Base-by-base conservation (phyloP, 2,329 filamentous ascomycete genomes). In the Elsinoe perseae region DNA sequence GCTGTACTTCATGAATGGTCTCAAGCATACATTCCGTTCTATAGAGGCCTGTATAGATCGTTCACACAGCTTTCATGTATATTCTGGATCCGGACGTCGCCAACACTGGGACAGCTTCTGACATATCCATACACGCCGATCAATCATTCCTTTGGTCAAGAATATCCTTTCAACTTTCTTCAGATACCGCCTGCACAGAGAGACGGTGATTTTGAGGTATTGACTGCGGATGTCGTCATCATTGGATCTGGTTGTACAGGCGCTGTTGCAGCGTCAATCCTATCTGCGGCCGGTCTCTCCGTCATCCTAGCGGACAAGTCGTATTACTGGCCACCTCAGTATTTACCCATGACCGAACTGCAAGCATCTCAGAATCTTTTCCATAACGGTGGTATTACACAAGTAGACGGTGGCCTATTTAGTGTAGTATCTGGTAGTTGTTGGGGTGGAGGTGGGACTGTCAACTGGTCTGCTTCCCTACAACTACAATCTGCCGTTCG, bases 231-330 rank as follows among this genome's bases (percentile, higher is more conserved):
- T 68, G 82, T 95, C 0, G 82, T 95, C 38, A 83, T 96, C 57
- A 79, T 96, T 18, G 91, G 91, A 2, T 93, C 87, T 34, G 91
- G 91, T 25, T 95, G 88, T 63, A 91, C 91, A 60, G 90, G 87
- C 38, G 88, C 79, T 8, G 89, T 95, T 0, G 81, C 80, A 32
- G 90, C 91, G 21, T 91, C 91, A 69, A 85, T 87, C 52, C 73
- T 95, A 1, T 82, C 90, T 8, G 84, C 90, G 69, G 86, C 85
- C 1, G 88, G 87, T 3, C 77, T 87, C 61, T 76, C 77, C 18
- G 89, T 95, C 25, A 69, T 95, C 3, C 87, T 96, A 0, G 84
- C 89, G 2, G 89, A 95, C 62, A 93, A 93, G 67, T 82, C 81
- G 1, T 89, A 91, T 67, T 81, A 93, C 66, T 92, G 86, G 72